Evolutionary conservation across 768 basidiomycete species (phyloP), one percentile per base, ranked within the genome.

Genomic region (Cantharellus cinnabarinus): DNA sequence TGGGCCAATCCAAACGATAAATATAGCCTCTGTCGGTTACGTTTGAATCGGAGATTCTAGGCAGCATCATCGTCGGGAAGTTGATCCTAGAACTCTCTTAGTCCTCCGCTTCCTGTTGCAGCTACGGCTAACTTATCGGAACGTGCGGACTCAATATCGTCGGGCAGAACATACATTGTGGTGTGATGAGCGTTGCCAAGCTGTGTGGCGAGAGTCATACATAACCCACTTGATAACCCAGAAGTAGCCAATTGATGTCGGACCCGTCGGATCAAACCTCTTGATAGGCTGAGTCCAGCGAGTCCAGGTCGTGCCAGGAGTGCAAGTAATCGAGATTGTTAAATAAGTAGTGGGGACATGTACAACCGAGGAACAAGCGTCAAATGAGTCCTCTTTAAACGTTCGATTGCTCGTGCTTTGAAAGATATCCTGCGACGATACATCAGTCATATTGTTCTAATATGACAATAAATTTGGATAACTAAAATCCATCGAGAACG

Each of bases 181-280:
- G 20, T 29, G 20, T 29, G 20, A 29, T 29, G 20, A 29, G 20
- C 20, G 58, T 7, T n/a, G 50, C 4, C 41, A 5, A 37, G 55
- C 10, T 39, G 4, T 41, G 56, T 58, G 4, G 44, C 15, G 4
- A 59, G 37, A 39, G 14, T n/a, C 2, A 56, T 3, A 10, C 5
- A 34, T 34, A 44, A 59, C 75, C 67, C 64, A 80, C 82, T 74
- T 85, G 83, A 69, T 97, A 98, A 68, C 94, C 87, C 60, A 95
- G 71, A 59, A 97, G 74, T 51, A 93, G 67, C 90, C 90, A 97
- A 69, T 86, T 95, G 40, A 81, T 85, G 39, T 87, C 85, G 42
- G 81, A 76, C 67, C 90, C 90, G 76, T 88, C 82, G 62, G 75
- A 76, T 64, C 91, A 82, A 58, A 95, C 83, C 64, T 90, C 85